Evolutionary conservation across 768 basidiomycete genomes (phyloP).

Genomic region (Cystofilobasidium capitatum): DNA sequence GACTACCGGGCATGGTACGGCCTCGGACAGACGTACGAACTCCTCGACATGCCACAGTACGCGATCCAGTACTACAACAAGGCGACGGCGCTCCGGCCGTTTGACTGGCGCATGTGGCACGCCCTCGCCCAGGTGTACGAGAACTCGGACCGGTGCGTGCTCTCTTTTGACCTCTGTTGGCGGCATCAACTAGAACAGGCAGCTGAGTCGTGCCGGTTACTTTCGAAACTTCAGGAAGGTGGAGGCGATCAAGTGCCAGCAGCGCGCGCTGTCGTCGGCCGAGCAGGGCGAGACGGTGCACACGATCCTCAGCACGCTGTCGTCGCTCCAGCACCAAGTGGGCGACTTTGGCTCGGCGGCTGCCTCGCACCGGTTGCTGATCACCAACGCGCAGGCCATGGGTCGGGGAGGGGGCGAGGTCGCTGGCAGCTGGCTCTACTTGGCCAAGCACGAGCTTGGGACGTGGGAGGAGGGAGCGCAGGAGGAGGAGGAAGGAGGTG

Average conservation of each 20-base stretch:
- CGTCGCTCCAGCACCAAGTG: constrained; percentile 32
- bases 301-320: constrained; percentile 36
- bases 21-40: constrained; percentile 92
- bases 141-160: constrained; percentile 66
- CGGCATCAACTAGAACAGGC: no score
- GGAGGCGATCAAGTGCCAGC: constrained; percentile 85
- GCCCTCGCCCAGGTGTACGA: constrained; percentile 90
- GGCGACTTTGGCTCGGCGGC: constrained; percentile 32
- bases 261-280: constrained; percentile 58
- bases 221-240: neutral
- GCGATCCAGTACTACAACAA: constrained; percentile 93
- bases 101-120: constrained; percentile 93
- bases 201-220: neutral
- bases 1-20: constrained; percentile 99
- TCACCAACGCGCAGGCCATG: constrained; percentile 30
- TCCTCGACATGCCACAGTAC: constrained; percentile 93
- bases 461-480: neutral
- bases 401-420: constrained; percentile 54
- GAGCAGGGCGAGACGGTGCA: constrained; percentile 34
- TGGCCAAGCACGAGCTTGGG: constrained; percentile 65
- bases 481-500: neutral
- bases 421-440: constrained; percentile 70
- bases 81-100: constrained; percentile 84
- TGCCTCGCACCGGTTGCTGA: constrained; percentile 60
- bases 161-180: neutral